Conservation (phyloP, 768 basidiomycete species). For the Tulasnella sp. region DNA sequence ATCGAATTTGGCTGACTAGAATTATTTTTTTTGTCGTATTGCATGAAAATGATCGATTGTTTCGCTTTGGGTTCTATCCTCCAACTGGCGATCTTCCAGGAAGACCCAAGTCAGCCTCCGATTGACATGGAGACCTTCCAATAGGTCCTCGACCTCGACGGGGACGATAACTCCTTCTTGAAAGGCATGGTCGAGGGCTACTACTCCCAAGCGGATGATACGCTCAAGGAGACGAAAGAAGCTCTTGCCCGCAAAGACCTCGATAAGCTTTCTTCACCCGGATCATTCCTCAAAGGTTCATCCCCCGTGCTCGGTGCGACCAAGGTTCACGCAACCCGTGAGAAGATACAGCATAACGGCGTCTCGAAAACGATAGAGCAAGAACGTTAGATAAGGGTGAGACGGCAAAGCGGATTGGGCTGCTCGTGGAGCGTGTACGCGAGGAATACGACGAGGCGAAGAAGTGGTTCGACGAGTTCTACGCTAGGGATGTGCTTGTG, state of each 20-base stretch:
- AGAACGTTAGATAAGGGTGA: constrained; percentile 36
- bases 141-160: constrained; percentile 89
- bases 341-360: constrained; percentile 84
- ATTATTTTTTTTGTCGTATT: no score
- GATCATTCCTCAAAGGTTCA: constrained; percentile 96
- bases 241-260: constrained; percentile 53
- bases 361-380: constrained; percentile 37
- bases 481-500: no score
- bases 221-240: constrained; percentile 67
- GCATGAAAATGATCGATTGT: no score
- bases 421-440: constrained; percentile 48
- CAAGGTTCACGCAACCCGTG: constrained; percentile 76
- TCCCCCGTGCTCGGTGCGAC: constrained; percentile 84
- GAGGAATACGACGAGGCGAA: constrained; percentile 61
- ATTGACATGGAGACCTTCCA: constrained; percentile 73
- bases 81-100: not conserved
- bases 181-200: constrained; percentile 68
- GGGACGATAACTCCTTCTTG: constrained; percentile 71
- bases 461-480: constrained; percentile 50
- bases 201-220: constrained; percentile 68
- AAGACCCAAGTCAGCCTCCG: not conserved
- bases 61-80: not conserved
- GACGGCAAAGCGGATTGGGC: constrained; percentile 48
- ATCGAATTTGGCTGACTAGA: not conserved
- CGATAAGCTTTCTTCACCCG: constrained; percentile 53